phyloP scores from a whole-genome alignment of 2,329 filamentous ascomycete genomes.

The Botryotinia calthae region DNA sequence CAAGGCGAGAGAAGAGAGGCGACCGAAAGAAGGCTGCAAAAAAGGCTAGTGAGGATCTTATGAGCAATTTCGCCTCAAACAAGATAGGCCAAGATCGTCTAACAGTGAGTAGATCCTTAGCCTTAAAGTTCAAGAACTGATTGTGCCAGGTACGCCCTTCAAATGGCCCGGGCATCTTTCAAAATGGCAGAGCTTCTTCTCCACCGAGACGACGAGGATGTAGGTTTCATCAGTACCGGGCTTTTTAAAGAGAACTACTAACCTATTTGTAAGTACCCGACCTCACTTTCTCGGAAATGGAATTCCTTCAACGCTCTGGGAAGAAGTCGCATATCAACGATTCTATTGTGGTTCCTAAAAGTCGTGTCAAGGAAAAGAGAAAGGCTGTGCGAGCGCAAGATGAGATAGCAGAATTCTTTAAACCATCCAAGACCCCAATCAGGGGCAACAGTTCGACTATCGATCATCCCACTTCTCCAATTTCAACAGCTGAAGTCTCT shows the following conservation, averaged over 20 bases:
- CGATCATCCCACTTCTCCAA: conserved; percentile 4
- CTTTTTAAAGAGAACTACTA: not conserved
- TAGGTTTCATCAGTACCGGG: conserved; percentile 34
- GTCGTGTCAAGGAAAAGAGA: conserved; percentile 31
- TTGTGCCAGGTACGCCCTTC: conserved; percentile 40
- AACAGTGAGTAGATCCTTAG: conserved; percentile 45
- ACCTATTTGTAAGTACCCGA: conserved; percentile 46
- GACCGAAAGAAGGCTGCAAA: conserved; percentile 29
- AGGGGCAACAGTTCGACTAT: conserved; percentile 22
- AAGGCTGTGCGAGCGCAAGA: conserved; percentile 28
- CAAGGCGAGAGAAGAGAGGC: conserved; percentile 26
- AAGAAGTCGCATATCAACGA: conserved; percentile 28
- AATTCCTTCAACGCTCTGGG: conserved; percentile 41
- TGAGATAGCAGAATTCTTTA: conserved; percentile 37
- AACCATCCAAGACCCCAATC: conserved; percentile 26
- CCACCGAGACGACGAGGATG: conserved; percentile 40
- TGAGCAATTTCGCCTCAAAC: conserved; percentile 55
- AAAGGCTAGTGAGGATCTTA: conserved; percentile 45
- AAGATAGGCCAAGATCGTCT: conserved; percentile 52
- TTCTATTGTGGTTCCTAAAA: conserved; percentile 33
- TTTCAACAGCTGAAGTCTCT: not conserved
- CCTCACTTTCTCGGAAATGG: conserved; percentile 52
- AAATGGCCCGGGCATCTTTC: conserved; percentile 45
- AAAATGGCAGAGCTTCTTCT: conserved; percentile 44
- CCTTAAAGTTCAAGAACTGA: conserved; percentile 19